These are phyloP conservation scores for Biancaea sappan DNA, from an alignment of 306 rosid species.

Conservation along the genomic window DNA sequence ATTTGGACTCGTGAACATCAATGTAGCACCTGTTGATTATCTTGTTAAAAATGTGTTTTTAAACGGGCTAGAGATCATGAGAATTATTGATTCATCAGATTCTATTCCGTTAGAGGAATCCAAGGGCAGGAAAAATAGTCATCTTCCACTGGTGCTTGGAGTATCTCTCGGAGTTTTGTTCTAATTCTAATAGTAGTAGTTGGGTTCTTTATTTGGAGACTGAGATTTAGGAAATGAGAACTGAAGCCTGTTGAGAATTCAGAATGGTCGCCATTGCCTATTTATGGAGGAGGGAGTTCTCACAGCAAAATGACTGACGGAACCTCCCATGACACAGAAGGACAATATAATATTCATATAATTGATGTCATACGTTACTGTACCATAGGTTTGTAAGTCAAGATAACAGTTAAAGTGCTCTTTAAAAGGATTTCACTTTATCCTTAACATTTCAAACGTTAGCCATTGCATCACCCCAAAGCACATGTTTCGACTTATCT, in stretches of 20 bases:
- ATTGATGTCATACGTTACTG: too few species aligned
- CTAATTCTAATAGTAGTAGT: slow-evolving; percentile 29
- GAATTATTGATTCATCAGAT: slow-evolving; percentile 19
- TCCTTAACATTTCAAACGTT: too few species aligned
- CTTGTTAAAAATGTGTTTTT: slow-evolving; percentile 4
- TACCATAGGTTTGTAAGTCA: too few species aligned
- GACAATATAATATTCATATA: too few species aligned
- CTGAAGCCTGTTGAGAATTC: slow-evolving; percentile 23
- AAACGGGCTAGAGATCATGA: slow-evolving; percentile 55
- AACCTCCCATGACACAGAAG: slow-evolving; percentile 17
- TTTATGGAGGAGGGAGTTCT: slow-evolving; percentile 48
- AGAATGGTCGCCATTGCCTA: slow-evolving; percentile 44
- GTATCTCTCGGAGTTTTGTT: slow-evolving; percentile 35
- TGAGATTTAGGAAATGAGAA: slow-evolving; percentile 38
- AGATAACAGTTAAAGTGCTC: too few species aligned
- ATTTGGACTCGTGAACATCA: slow-evolving; percentile 31
- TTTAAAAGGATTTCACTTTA: too few species aligned
- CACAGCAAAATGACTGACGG: slow-evolving; percentile 36
- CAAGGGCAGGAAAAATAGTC: not conserved
- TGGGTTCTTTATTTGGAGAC: slow-evolving; percentile 16
- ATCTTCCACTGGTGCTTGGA: slow-evolving; percentile 30
- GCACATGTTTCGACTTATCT: too few species aligned
- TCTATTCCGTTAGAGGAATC: not conserved
- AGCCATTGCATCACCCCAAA: too few species aligned
- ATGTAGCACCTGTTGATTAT: slow-evolving; percentile 5